phyloP scores from a whole-genome alignment of 257 asterid genomes.

The Ajuga chamaepitys region DNA sequence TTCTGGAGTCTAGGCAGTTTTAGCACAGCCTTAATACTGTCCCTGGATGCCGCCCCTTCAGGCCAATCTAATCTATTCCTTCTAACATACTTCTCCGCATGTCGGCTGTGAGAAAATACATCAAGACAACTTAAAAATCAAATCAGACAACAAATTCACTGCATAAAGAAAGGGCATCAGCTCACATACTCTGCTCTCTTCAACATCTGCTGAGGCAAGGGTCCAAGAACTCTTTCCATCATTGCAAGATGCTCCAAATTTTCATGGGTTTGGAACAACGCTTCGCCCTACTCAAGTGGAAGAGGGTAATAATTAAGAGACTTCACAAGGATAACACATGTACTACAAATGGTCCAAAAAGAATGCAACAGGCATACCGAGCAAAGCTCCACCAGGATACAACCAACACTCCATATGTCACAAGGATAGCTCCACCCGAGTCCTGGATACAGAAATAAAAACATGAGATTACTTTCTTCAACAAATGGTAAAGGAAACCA shows the following conservation, averaged over 20 bases:
- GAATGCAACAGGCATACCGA: constrained; percentile 38
- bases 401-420: constrained; percentile 93
- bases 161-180: background rate
- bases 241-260: constrained; percentile 91
- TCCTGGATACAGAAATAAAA: constrained; percentile 21
- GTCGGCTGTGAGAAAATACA: constrained; percentile 36
- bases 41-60: constrained; percentile 78
- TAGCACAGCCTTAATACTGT: constrained; percentile 63
- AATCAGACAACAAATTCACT: too few species aligned
- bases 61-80: constrained; percentile 87
- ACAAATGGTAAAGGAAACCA: background rate
- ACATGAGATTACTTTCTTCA: background rate
- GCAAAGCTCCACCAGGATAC: constrained; percentile 85
- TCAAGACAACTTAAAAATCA: background rate
- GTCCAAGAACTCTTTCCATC: constrained; percentile 93
- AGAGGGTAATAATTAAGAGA: background rate
- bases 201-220: constrained; percentile 70
- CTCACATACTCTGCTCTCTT: constrained; percentile 65
- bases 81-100: constrained; percentile 65
- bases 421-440: constrained; percentile 89
- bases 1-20: constrained; percentile 80
- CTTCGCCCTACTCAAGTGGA: constrained; percentile 60
- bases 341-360: background rate
- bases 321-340: too few species aligned
- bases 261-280: constrained; percentile 86